Evolutionary conservation across 371 early-diverging fungal genomes (phyloP).

Genomic region (Choanephora cucurbitarum): DNA sequence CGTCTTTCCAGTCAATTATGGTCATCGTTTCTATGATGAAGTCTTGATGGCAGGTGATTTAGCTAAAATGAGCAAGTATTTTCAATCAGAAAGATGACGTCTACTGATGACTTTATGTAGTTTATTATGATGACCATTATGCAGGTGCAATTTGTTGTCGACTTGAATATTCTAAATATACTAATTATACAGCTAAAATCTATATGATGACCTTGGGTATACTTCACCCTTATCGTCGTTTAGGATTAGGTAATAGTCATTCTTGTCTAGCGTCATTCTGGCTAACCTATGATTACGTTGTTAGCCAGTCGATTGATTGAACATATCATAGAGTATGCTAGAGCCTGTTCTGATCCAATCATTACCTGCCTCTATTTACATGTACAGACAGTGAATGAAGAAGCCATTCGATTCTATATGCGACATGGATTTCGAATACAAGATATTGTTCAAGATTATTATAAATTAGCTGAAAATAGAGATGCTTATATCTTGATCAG

Average conservation of each 20-base stretch:
- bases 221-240: constrained; percentile 14
- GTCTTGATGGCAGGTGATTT: constrained; percentile 26
- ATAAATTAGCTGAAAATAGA: constrained; percentile 23
- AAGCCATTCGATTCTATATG: constrained; percentile 25
- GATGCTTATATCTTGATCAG: constrained; percentile 27
- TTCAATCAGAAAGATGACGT: too few species aligned
- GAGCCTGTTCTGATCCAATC: constrained; percentile 13
- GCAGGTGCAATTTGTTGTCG: constrained; percentile 32
- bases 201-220: constrained; percentile 33
- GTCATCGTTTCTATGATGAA: constrained; percentile 22
- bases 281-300: too few species aligned
- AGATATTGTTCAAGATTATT: constrained; percentile 21
- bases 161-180: constrained; percentile 12
- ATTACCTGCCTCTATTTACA: constrained; percentile 27
- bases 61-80: constrained; percentile 25
- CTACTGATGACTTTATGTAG: too few species aligned
- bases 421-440: constrained; percentile 29
- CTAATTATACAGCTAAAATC: constrained; percentile 18
- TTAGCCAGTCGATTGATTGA: constrained; percentile 22
- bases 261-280: too few species aligned
- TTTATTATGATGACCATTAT: constrained; percentile 21
- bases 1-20: constrained; percentile 27
- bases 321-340: constrained; percentile 16
- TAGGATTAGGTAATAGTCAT: constrained; percentile 23
- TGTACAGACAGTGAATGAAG: constrained; percentile 25